These are phyloP conservation scores for Candida koratica DNA, from an alignment of 805 yeast species.

Conservation along the genomic window DNA sequence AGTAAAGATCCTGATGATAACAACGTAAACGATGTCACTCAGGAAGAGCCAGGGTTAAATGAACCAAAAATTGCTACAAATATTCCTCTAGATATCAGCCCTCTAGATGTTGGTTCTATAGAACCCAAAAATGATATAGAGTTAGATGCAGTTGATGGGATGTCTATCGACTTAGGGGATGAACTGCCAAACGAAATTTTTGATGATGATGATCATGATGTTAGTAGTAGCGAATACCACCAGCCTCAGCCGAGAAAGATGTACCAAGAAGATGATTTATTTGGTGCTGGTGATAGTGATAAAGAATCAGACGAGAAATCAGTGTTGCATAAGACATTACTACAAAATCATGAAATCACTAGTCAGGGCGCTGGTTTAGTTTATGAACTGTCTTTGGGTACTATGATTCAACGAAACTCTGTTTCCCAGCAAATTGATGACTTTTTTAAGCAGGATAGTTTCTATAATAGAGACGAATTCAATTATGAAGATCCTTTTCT, in stretches of 20 bases:
- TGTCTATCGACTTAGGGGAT: slow-evolving; percentile 16
- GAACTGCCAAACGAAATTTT: slow-evolving; percentile 14
- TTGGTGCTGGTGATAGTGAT: slow-evolving; percentile 24
- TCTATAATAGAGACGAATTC: neutral
- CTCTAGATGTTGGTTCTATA: slow-evolving; percentile 19
- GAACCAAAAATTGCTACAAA: slow-evolving; percentile 21
- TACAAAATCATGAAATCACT: too few species aligned
- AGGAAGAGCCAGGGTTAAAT: slow-evolving; percentile 12
- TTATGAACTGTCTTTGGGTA: too few species aligned
- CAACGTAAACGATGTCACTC: slow-evolving; percentile 6
- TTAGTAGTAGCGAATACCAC: slow-evolving; percentile 3
- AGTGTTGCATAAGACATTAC: too few species aligned
- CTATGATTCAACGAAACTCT: too few species aligned
- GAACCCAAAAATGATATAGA: slow-evolving; percentile 13
- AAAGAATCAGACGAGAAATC: slow-evolving; percentile 11
- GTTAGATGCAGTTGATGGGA: slow-evolving; percentile 12
- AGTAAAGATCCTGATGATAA: slow-evolving; percentile 12
- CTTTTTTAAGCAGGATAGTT: slow-evolving; percentile 5
- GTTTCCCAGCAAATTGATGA: slow-evolving; percentile 6
- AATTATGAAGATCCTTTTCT: slow-evolving; percentile 19
- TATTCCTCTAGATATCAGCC: too few species aligned
- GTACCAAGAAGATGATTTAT: slow-evolving; percentile 22
- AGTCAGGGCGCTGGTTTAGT: too few species aligned
- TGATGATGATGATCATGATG: slow-evolving; percentile 7
- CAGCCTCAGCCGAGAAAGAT: slow-evolving; percentile 3